Percentiles rank a stretch among this genome's conserved stretches.
These are phyloP conservation scores for Mastigamoeba balamuthi DNA, from an alignment of 78 protist species.

Conservation along the genomic window DNA sequence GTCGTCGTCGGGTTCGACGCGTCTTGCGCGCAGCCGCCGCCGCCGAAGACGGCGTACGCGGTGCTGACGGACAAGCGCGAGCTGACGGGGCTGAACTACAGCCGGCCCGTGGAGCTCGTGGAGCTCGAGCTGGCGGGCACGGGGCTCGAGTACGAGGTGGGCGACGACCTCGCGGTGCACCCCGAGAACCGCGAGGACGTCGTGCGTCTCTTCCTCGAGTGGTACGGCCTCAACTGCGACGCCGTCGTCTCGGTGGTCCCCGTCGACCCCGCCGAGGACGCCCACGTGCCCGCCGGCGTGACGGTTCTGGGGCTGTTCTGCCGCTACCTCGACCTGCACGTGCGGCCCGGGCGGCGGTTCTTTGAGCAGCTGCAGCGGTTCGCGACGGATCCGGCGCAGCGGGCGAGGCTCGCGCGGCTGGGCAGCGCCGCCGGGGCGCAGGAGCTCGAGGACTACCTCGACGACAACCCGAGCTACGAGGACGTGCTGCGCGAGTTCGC, in stretches of 20 bases:
- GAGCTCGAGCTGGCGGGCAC: slow-evolving; percentile 35
- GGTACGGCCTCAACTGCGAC: slow-evolving; percentile 12
- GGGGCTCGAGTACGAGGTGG: slow-evolving; percentile 24
- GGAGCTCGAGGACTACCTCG: slow-evolving; percentile 3
- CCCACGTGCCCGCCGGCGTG: background rate
- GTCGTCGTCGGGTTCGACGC: background rate
- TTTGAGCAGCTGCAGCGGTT: slow-evolving; percentile 1
- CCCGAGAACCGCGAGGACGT: slow-evolving; percentile 29
- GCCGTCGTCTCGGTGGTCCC: background rate
- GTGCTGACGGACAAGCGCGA: slow-evolving; percentile 9
- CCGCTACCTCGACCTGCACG: slow-evolving; percentile 27
- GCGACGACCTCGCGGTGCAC: slow-evolving; percentile 61
- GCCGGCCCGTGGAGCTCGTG: slow-evolving; percentile 37
- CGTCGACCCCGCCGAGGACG: background rate
- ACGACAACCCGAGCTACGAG: slow-evolving; percentile 16
- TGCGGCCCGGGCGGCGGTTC: slow-evolving; percentile 20
- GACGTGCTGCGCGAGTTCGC: slow-evolving; percentile 34
- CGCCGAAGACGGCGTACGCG: background rate
- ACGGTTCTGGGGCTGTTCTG: slow-evolving; percentile 1
- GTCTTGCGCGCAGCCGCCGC: background rate
- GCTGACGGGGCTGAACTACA: slow-evolving; percentile 33
- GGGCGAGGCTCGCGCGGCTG: background rate
- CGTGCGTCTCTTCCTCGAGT: slow-evolving; percentile 25
- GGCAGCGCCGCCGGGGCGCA: slow-evolving; percentile 20
- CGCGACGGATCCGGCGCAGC: slow-evolving; percentile 15